Base-by-base conservation (phyloP, 2,329 filamentous ascomycete genomes). In the Orbilia quercus region DNA sequence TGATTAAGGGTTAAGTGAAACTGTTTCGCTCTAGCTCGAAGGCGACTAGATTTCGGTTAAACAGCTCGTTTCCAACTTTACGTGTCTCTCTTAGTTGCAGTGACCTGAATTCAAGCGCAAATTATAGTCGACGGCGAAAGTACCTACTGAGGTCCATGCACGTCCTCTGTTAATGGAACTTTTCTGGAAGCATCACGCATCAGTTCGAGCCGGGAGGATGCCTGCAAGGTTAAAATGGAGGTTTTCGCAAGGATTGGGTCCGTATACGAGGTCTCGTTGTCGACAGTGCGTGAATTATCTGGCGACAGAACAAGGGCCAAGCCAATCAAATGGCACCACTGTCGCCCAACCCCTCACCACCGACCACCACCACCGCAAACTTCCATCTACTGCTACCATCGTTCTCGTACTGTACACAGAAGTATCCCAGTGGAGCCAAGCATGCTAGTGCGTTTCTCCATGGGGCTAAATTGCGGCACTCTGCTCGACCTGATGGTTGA, bases 41-140 rank as follows among this genome's bases (percentile, higher is more conserved):
- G 25, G 34, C 54, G 28, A 71, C 66, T 71, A 34, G 57, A 64
- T 59, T 64, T 72, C 59, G 66, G 66, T 72, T 72, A 72, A 72
- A 60, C 28, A 45, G 66, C 44, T 72, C 66, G 66, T 72, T 72
- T 72, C 66, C 66, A 64, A 60, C 45, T 28, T 59, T 48, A 31
- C 9, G 28, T 58, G 28, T 57, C 38, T 50, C 28, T 31, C 23
- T 40, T 23, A 53, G 65, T 71, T 25, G 40, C 50, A 12, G 48
- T 45, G 40, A 72, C 66, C 28, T 23, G 28, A 38, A 44, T 34
- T 42, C 58, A 72, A 57, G 59, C 66, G 47, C 31, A 54, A 60
- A 36, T 28, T 38, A n/a, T n/a, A n/a, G n/a, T n/a, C n/a, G n/a
- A n/a, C n/a, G n/a, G n/a, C n/a, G n/a, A n/a, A n/a, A n/a, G n/a